Percentiles rank a stretch among this genome's conserved stretches.
These are phyloP conservation scores for Paramecium sonneborni DNA, from an alignment of 73 alveolate genomes.

Conservation along the genomic window DNA sequence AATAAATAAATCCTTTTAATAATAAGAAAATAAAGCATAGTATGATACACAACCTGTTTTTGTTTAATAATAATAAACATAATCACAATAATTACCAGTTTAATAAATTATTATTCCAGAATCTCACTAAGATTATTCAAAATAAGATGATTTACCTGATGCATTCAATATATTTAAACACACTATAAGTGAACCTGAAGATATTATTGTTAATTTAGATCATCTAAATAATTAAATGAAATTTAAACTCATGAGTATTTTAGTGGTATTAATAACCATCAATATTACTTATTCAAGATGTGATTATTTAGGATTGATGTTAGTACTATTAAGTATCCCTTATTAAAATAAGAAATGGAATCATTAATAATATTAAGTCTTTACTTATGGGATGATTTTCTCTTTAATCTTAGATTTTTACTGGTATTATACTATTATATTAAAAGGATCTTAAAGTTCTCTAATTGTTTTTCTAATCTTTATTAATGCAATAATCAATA, in stretches of 20 bases:
- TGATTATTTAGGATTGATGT: background rate
- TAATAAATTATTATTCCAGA: background rate
- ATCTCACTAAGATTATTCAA: background rate
- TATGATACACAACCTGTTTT: background rate
- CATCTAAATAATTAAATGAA: background rate
- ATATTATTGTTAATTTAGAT: background rate
- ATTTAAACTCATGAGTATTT: background rate
- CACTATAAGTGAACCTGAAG: background rate
- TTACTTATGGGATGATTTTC: background rate
- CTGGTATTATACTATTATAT: background rate
- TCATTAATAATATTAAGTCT: background rate
- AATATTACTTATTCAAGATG: background rate
- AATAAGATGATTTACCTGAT: background rate
- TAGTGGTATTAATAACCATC: background rate
- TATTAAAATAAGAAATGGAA: constrained; percentile 18
- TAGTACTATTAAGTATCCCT: background rate
- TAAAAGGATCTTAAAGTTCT: background rate
- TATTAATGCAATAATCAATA: background rate
- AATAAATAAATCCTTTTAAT: background rate
- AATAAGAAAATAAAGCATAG: background rate
- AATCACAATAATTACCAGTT: background rate
- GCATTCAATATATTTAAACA: background rate
- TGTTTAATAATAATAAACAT: background rate
- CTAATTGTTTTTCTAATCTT: background rate
- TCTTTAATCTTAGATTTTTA: background rate